A percentile compares a stretch with the other conserved stretches of the same genome.
Conservation (phyloP, 495 filamentous ascomycete species). For the Xylaria grammica region DNA sequence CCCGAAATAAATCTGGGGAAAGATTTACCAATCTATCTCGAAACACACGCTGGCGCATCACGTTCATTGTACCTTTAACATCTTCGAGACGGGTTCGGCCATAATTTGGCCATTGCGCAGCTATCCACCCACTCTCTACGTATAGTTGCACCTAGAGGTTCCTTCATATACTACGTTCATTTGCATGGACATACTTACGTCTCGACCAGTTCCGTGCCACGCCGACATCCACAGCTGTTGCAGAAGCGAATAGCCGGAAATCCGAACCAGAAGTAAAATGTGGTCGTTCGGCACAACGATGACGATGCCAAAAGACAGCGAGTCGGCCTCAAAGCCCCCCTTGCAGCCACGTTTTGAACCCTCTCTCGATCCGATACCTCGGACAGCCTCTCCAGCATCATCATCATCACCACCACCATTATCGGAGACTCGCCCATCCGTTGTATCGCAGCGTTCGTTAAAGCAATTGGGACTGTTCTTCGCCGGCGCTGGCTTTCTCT, state of each 20-base stretch:
- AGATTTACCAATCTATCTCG: not conserved
- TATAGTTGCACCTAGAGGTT: no score
- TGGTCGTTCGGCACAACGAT: slow-evolving; percentile 43
- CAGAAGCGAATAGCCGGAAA: not conserved
- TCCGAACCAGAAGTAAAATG: slow-evolving; percentile 21
- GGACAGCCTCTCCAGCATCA: not conserved
- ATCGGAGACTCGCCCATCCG: slow-evolving; percentile 20
- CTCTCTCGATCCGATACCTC: slow-evolving; percentile 22
- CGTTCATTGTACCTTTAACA: not conserved
- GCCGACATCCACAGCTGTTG: not conserved
- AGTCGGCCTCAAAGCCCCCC: slow-evolving; percentile 23
- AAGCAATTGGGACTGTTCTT: slow-evolving; percentile 66
- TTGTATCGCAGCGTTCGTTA: slow-evolving; percentile 46
- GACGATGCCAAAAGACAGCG: slow-evolving; percentile 39
- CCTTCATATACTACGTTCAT: not conserved
- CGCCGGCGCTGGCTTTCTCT: slow-evolving; percentile 74
- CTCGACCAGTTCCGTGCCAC: not conserved
- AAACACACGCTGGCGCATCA: not conserved
- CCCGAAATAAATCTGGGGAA: not conserved
- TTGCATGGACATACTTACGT: not conserved
- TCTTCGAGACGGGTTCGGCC: not conserved
- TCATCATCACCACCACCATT: not conserved
- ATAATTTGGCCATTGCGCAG: no score
- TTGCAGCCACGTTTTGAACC: slow-evolving; percentile 11
- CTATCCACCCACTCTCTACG: no score